Base-by-base conservation (phyloP, 805 yeast genomes). In the Hanseniaspora mollemarum region DNA sequence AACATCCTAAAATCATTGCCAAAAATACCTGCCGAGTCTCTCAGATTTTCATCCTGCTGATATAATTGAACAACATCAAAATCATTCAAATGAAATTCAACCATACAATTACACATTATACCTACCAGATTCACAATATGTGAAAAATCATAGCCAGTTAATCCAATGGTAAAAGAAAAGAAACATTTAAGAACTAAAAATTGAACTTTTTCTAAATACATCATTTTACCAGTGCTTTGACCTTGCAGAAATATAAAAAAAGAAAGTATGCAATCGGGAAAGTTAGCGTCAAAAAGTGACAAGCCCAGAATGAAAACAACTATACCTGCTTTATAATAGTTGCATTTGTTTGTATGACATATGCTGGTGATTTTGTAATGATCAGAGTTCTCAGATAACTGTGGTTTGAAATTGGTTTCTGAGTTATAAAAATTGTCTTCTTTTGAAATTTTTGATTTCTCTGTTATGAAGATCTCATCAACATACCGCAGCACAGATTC, bases 151-250 rank as follows among this genome's bases (percentile, higher is more conserved):
- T 60, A 59, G 9, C 60, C 63, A 18, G 55, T 49, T 25, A 41
- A 42, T 3, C 55, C 52, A 28, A 39, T 38, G n/a, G 33, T 16
- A 37, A 50, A 36, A 10, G 40, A 33, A 33, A 43, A 43, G 19
- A 63, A 42, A 40, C 53, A 52, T 24, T 59, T 45, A n/a, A 63
- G 46, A n/a, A 63, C 33, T 8, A 62, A 43, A 37, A 57, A 58
- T 46, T 64, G 67, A 1, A 60, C 57, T 24, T 60, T 57, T 44
- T 65, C 68, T 5, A 63, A 26, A 39, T 53, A 64, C 49, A 54
- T 59, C 10, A 54, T 54, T 43, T 65, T 65, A 1, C 58, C 57
- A 6, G 63, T 55, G 6, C 57, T 36, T 19, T 59, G 55, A 1
- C 69, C 69, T n/a, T 55, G 52, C 33, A 65, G 36, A 42, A 53